Conservation (phyloP, 352 stramenopile species). For the Phytophthora chlamydospora region DNA sequence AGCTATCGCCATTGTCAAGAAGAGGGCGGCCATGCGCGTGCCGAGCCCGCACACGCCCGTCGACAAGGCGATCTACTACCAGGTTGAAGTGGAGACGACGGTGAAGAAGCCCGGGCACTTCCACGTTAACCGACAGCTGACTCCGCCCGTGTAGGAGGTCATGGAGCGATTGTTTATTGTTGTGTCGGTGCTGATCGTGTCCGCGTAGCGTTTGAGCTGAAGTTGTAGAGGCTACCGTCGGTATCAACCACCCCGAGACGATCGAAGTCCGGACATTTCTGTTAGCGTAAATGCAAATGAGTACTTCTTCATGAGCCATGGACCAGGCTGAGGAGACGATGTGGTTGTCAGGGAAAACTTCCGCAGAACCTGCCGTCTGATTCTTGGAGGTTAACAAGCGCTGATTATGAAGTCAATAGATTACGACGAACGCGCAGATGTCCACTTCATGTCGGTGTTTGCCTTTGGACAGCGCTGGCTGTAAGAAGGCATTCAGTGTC, state of each 20-base stretch:
- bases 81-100: conserved; percentile 12
- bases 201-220: background rate
- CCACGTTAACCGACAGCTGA: conserved; percentile 22
- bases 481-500: background rate
- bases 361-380: too few species aligned
- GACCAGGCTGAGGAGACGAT: too few species aligned
- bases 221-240: background rate
- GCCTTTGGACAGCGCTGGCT: too few species aligned
- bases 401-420: conserved; percentile 4
- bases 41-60: conserved; percentile 21
- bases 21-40: conserved; percentile 2
- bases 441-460: too few species aligned
- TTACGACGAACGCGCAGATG: background rate
- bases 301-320: too few species aligned
- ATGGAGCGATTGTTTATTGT: background rate
- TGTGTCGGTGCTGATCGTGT: conserved; percentile 1
- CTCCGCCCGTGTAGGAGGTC: conserved; percentile 4
- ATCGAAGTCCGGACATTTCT: conserved; percentile 5
- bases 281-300: background rate
- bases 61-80: conserved; percentile 32
- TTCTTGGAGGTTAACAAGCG: background rate
- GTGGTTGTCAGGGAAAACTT: background rate
- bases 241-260: conserved; percentile 4
- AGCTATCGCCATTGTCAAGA: conserved; percentile 15
- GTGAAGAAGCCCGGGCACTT: conserved; percentile 16